Evolutionary conservation across 2,329 filamentous ascomycete genomes (phyloP), one percentile per base, ranked within the genome.

Genomic region (Paracoccidioides lutzii): DNA sequence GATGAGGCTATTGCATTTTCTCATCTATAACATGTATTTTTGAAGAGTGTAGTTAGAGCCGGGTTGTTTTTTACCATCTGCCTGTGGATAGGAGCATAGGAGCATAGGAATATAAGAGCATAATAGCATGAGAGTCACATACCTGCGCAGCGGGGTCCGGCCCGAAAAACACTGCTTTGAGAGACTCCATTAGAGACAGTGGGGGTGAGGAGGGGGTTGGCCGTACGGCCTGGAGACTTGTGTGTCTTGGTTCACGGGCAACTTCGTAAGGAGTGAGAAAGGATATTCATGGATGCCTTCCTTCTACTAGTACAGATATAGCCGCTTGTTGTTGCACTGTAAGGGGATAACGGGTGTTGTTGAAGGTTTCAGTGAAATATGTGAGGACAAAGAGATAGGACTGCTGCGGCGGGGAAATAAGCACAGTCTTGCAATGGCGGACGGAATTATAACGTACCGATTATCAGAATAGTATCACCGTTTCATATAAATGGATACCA

Each of bases 111-210:
- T 5, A 33, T 32, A 33, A 6, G 30, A 33, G 12, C 22, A 22
- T 22, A 22, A 33, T 46, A 46, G 53, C 41, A 49, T 55, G 54
- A 43, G 9, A 32, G 51, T 38, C 53, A 40, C 77, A 62, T 76
- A 95, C 91, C 80, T 98, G 91, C 60, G 86, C 87, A 72, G 94
- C 87, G 46, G 93, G 93, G 68, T 95, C 90, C 41, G 93, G 91
- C 73, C 89, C 91, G 72, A 84, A 89, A 74, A 97, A 91, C 66
- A 96, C 83, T 57, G 85, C 78, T 71, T 83, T 88, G 69, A 97
- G 78, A 45, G 87, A 81, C 76, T 97, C 89, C 93, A 97, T 97
- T 66, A 38, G 12, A 8, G 7, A 38, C 12, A 38, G 12, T 22
- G 22, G 22, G 2, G 22, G n/a, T n/a, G n/a, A 63, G 72, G 46